phyloP scores from a whole-genome alignment of 148 eudicot species.

The Pouteria glomerata region DNA sequence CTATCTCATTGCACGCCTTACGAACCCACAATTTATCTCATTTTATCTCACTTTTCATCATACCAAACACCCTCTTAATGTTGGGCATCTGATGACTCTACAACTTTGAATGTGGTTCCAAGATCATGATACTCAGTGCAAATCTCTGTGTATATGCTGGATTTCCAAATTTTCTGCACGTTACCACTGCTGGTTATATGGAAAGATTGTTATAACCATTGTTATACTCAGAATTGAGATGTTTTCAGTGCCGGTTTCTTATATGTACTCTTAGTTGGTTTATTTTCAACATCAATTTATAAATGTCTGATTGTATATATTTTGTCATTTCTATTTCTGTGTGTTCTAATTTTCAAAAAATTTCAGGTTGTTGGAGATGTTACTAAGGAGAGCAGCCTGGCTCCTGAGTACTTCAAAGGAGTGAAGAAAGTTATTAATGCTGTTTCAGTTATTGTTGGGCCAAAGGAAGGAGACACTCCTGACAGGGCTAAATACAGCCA shows the following conservation, averaged over 20 bases:
- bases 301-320: not conserved
- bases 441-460: constrained; percentile 93
- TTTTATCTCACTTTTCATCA: no score
- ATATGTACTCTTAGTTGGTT: not conserved
- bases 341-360: not conserved
- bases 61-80: no score
- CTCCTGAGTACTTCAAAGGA: constrained; percentile 83
- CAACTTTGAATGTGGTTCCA: no score
- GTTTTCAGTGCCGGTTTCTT: not conserved
- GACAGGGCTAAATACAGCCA: constrained; percentile 94
- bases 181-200: not conserved
- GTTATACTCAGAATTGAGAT: not conserved
- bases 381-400: constrained; percentile 72
- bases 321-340: not conserved
- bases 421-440: constrained; percentile 81
- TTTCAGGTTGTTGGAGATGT: constrained; percentile 86
- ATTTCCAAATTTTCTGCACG: not conserved
- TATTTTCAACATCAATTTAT: not conserved
- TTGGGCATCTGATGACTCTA: no score
- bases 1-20: no score
- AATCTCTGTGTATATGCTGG: not conserved
- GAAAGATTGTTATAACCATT: not conserved
- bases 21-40: no score
- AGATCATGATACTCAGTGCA: not conserved
- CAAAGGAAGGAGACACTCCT: constrained; percentile 98